Evolutionary conservation across 495 filamentous ascomycete genomes (phyloP).

Genomic region (Trichoderma gamsii): DNA sequence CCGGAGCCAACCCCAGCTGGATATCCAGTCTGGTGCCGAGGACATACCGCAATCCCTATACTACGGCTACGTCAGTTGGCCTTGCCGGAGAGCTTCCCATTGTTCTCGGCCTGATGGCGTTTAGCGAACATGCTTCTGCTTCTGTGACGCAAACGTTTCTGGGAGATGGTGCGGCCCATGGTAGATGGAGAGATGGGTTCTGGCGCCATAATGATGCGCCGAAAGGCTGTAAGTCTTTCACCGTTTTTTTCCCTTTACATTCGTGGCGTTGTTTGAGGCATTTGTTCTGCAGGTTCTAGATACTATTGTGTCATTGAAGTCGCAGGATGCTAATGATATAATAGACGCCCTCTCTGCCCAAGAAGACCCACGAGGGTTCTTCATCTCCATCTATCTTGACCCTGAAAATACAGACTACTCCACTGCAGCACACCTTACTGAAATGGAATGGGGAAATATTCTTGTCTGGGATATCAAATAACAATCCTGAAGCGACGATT

Average conservation of each 20-base stretch:
- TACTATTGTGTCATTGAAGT: too few species aligned
- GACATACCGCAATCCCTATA: conserved; percentile 21
- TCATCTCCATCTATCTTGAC: conserved; percentile 25
- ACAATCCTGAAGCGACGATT: background rate
- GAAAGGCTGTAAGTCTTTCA: conserved; percentile 22
- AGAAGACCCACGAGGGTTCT: conserved; percentile 23
- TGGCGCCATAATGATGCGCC: conserved; percentile 21
- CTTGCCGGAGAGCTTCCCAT: conserved; percentile 27
- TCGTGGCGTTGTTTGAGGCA: background rate
- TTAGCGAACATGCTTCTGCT: conserved; percentile 18
- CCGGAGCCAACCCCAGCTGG: conserved; percentile 25
- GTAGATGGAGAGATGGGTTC: conserved; percentile 17
- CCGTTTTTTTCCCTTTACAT: background rate
- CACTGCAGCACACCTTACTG: conserved; percentile 5
- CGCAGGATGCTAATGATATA: background rate
- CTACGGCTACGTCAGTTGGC: conserved; percentile 19
- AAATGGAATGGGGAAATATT: conserved; percentile 16
- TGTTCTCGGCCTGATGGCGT: conserved; percentile 29
- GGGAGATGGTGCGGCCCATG: background rate
- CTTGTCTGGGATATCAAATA: conserved; percentile 16
- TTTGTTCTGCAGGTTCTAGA: too few species aligned
- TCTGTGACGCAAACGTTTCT: conserved; percentile 24
- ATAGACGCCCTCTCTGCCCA: conserved; percentile 3
- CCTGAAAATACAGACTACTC: conserved; percentile 14
- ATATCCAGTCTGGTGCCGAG: conserved; percentile 30